Evolutionary conservation across 2,329 filamentous ascomycete species (phyloP), one percentile per base, ranked within the genome.

Genomic region (Metarhizium sp.): DNA sequence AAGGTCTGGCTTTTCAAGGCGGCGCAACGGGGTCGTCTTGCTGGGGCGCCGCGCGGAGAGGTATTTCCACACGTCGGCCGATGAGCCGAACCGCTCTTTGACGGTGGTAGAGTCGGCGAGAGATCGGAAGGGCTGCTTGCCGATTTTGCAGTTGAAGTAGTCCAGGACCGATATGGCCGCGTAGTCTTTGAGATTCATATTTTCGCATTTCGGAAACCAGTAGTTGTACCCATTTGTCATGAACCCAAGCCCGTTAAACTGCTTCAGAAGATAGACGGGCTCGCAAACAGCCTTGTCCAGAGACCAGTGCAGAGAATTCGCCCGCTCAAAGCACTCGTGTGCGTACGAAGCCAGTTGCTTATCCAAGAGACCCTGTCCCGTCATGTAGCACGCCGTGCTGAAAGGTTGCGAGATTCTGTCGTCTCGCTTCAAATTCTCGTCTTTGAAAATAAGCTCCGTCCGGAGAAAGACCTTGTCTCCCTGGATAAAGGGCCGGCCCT

Each of bases 211-310:
- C 38, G 34, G 10, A 34, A 52, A 52, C 51, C 51, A 52, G 45
- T 52, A 52, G 51, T 45, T 43, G 38, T 45, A 52, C 20, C 51
- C 51, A 25, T 43, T 52, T 52, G 51, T 52, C 20, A 52, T 7
- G 51, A 52, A 52, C 1, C 34, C 11, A 14, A 46, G 34, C 3
- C 51, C 36, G 5, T 46, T 13, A 7, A 42, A 52, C 18, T 34
- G 16, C 51, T 52, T 52, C n/a, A 32, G 25, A 2, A 52, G 40
- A 16, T 52, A 52, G 18, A 52, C 20, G 10, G 36, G 14, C 3
- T 29, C 30, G 5, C 18, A 3, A 46, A 18, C 11, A 18, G 42
- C 29, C 36, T 16, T 52, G 10, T 52, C 40, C 7, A 52, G 34
- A 7, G 51, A 30, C 51, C 51, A 52, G 20, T 52, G 51, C 16